These are phyloP conservation scores for Nigrospora osmanthi DNA, from an alignment of 2,329 filamentous ascomycete genomes.

Conservation along the genomic window DNA sequence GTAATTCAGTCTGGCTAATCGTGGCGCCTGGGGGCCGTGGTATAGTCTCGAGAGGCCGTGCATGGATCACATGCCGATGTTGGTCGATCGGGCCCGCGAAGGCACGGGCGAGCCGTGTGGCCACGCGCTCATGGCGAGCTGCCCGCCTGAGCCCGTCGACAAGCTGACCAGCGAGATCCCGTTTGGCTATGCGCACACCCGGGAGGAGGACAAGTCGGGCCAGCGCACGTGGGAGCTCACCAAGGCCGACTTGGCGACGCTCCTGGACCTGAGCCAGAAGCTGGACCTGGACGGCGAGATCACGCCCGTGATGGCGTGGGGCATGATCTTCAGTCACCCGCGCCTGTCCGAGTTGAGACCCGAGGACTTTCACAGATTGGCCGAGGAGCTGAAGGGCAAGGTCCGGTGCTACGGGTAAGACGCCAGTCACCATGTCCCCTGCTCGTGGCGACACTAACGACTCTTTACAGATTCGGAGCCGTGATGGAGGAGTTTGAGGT, in stretches of 20 bases:
- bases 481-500: constrained; percentile 64
- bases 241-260: constrained; percentile 67
- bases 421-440: neutral
- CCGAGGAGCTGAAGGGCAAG: constrained; percentile 68
- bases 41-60: constrained; percentile 85
- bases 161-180: constrained; percentile 42
- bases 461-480: constrained; percentile 45
- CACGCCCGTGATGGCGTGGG: constrained; percentile 93
- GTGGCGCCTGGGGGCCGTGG: constrained; percentile 25
- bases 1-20: constrained; percentile 31
- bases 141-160: constrained; percentile 61
- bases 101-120: constrained; percentile 67
- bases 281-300: constrained; percentile 84
- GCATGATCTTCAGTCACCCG: constrained; percentile 67
- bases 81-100: constrained; percentile 53
- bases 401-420: constrained; percentile 82
- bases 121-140: constrained; percentile 89
- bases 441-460: constrained; percentile 4
- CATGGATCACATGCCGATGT: constrained; percentile 81
- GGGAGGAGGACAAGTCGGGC: constrained; percentile 20
- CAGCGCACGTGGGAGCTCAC: constrained; percentile 75
- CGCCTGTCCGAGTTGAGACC: constrained; percentile 57
- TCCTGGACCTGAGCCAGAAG: constrained; percentile 76
- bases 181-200: constrained; percentile 39
- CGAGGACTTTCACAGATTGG: constrained; percentile 64